Evolutionary conservation across 176 grass and related monocot species (phyloP).

Genomic region (Carex cristatella): DNA sequence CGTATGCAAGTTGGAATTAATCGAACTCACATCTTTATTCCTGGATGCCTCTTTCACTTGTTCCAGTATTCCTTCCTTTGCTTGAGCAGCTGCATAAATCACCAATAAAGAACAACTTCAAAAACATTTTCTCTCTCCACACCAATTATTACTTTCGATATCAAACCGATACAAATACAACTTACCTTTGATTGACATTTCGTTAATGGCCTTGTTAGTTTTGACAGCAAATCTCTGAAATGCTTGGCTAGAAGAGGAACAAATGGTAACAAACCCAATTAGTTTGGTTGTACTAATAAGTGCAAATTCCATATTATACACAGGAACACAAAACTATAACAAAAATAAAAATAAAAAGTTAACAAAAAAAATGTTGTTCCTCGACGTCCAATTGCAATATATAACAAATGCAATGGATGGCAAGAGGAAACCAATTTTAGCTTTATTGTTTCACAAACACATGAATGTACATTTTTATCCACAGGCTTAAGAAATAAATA

Average conservation of each 20-base stretch:
- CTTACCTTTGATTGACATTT: constrained; percentile 6
- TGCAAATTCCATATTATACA: background rate
- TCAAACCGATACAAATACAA: background rate
- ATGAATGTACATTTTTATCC: background rate
- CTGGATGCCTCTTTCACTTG: constrained; percentile 3
- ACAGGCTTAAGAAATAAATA: constrained; percentile 18
- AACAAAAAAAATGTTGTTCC: constrained; percentile 37
- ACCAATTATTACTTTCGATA: background rate
- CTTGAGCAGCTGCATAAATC: constrained; percentile 12
- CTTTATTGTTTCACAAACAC: constrained; percentile 19
- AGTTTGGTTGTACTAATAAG: background rate
- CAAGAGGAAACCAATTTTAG: constrained; percentile 42
- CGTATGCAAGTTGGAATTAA: background rate
- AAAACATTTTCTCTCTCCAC: background rate
- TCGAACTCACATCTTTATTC: constrained; percentile 12
- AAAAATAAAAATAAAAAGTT: constrained; percentile 6
- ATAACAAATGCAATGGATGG: constrained; percentile 42
- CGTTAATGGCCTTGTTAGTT: constrained; percentile 9
- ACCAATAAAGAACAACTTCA: background rate
- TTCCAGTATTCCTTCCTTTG: constrained; percentile 6
- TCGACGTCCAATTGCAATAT: constrained; percentile 58
- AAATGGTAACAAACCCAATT: constrained; percentile 7
- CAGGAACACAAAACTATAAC: background rate
- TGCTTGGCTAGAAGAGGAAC: background rate
- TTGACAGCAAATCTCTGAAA: constrained; percentile 13